phyloP scores from a whole-genome alignment of 139 green algal genomes.

The Chlorella sp. region DNA sequence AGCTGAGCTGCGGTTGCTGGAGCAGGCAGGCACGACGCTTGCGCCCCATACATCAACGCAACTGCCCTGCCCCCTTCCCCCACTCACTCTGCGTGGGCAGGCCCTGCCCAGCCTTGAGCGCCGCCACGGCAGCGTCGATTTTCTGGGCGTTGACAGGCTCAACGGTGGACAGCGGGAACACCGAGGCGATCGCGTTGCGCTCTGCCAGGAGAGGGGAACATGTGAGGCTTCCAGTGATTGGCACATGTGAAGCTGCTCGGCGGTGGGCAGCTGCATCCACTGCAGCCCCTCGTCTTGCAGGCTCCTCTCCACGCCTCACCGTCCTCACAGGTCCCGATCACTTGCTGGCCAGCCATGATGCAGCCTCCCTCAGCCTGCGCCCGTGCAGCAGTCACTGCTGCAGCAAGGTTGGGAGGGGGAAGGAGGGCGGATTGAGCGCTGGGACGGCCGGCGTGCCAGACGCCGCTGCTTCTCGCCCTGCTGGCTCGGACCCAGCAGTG shows the following conservation, averaged over 20 bases:
- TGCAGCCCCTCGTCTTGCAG: too few species aligned
- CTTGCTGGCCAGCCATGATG: neutral
- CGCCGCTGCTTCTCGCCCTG: too few species aligned
- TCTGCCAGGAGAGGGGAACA: too few species aligned
- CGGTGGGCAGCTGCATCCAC: too few species aligned
- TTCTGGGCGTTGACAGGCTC: neutral
- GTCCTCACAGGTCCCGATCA: neutral
- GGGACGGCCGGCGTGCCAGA: neutral
- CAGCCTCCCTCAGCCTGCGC: neutral
- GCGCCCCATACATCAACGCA: too few species aligned
- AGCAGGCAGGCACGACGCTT: too few species aligned
- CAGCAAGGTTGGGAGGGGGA: neutral
- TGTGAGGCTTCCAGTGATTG: too few species aligned
- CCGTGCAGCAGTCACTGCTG: neutral
- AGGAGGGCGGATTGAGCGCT: neutral
- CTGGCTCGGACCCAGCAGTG: too few species aligned
- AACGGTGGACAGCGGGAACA: neutral
- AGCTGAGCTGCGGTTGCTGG: too few species aligned
- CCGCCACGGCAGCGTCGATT: neutral
- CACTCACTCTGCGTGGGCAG: slow-evolving; percentile 2
- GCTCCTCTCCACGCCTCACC: too few species aligned
- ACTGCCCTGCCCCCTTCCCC: too few species aligned
- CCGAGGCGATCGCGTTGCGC: neutral
- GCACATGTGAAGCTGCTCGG: too few species aligned
- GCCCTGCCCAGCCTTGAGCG: neutral